Evolutionary conservation across 257 asterid species (phyloP).

Genomic region (Lycium ferocissimum): DNA sequence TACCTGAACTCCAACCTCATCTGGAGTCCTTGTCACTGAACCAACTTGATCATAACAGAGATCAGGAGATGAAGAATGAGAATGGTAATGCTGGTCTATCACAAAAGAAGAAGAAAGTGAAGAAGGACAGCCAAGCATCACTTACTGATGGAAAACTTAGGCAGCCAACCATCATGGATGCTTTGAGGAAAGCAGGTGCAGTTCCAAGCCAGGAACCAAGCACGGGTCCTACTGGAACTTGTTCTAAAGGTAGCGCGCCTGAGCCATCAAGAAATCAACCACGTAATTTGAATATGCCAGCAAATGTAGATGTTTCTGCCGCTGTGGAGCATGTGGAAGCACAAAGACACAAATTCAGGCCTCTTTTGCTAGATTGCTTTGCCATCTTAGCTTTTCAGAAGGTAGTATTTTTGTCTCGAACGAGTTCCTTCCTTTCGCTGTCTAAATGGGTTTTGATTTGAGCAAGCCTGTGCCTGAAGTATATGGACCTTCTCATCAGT

Average conservation of each 20-base stretch:
- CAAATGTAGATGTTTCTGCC: conserved; percentile 57
- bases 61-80: conserved; percentile 60
- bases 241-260: conserved; percentile 46
- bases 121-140: conserved; percentile 55
- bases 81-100: conserved; percentile 45
- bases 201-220: conserved; percentile 59
- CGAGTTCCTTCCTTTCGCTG: not conserved
- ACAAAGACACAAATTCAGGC: conserved; percentile 80
- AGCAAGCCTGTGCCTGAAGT: conserved; percentile 20
- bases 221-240: conserved; percentile 47
- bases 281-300: conserved; percentile 43
- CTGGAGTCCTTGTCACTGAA: conserved; percentile 45
- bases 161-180: conserved; percentile 74
- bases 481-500: not conserved
- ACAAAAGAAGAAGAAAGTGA: conserved; percentile 50
- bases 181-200: conserved; percentile 65
- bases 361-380: conserved; percentile 68
- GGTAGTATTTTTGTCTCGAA: conserved; percentile 46
- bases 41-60: conserved; percentile 52
- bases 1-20: conserved; percentile 74
- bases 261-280: conserved; percentile 49
- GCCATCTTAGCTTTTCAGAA: conserved; percentile 57
- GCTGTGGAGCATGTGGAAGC: conserved; percentile 60
- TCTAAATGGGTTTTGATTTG: conserved; percentile 17
- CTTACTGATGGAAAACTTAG: conserved; percentile 54